Conservation (phyloP, 2,329 filamentous ascomycete species). For the Graphiopsis chlorocephala region DNA sequence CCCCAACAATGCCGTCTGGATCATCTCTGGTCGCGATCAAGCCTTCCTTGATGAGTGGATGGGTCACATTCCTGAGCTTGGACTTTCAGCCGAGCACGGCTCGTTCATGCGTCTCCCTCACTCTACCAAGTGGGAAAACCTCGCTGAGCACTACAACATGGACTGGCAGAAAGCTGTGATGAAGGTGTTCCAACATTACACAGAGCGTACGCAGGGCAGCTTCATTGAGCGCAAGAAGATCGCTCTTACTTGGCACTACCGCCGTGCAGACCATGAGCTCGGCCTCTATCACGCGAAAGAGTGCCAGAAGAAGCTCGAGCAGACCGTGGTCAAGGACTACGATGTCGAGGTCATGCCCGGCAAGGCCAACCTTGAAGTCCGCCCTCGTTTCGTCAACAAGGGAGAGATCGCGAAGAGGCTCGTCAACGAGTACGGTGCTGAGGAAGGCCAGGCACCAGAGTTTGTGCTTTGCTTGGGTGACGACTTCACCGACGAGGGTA, state of each 20-base stretch:
- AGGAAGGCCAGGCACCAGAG: conserved; percentile 61
- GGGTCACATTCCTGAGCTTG: conserved; percentile 83
- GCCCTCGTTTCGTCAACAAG: conserved; percentile 97
- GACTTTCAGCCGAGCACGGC: conserved; percentile 95
- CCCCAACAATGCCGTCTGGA: conserved; percentile 87
- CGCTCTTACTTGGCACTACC: conserved; percentile 96
- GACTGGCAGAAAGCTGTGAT: conserved; percentile 85
- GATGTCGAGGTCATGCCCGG: conserved; percentile 96
- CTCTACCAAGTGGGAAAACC: conserved; percentile 77
- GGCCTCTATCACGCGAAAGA: conserved; percentile 75
- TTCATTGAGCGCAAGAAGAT: conserved; percentile 94
- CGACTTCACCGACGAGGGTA: conserved; percentile 96
- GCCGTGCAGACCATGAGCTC: conserved; percentile 81
- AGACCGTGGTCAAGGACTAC: conserved; percentile 72
- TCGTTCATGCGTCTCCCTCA: conserved; percentile 87
- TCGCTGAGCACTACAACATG: conserved; percentile 86
- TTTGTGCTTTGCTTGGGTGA: conserved; percentile 91
- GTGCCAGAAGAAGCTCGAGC: conserved; percentile 77
- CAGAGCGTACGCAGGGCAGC: conserved; percentile 82
- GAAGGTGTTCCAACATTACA: conserved; percentile 82
- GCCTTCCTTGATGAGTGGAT: conserved; percentile 87
- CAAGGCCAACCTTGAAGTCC: conserved; percentile 94
- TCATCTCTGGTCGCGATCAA: conserved; percentile 93
- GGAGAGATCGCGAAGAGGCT: conserved; percentile 88
- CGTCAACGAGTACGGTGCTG: conserved; percentile 66